Conservation (phyloP, 73 alveolate genomes). For the Paramecium caudatum region DNA sequence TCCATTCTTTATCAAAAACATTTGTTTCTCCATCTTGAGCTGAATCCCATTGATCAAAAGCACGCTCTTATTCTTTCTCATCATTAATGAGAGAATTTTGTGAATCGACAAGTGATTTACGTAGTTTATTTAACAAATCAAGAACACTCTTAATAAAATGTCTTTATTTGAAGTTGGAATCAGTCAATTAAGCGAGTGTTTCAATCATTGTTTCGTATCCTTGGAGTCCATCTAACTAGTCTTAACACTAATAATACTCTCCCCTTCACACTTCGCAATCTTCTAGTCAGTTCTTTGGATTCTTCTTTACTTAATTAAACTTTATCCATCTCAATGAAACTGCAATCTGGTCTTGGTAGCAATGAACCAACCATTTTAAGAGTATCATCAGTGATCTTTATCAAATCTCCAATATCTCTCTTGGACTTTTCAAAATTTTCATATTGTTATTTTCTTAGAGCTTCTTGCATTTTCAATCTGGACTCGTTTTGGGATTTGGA, state of each 20-base stretch:
- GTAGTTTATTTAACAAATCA: slow-evolving; percentile 33
- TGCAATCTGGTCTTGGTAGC: slow-evolving; percentile 58
- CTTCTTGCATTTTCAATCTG: slow-evolving; percentile 43
- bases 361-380: slow-evolving; percentile 36
- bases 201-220: slow-evolving; percentile 4
- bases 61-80: slow-evolving; percentile 42
- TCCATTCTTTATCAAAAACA: slow-evolving; percentile 43
- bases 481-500: slow-evolving; percentile 19
- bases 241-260: not conserved
- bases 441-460: slow-evolving; percentile 41
- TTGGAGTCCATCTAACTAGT: not conserved
- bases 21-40: slow-evolving; percentile 31
- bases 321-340: slow-evolving; percentile 66
- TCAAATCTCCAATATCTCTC: slow-evolving; percentile 40
- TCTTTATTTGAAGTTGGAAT: slow-evolving; percentile 43
- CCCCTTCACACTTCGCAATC: slow-evolving; percentile 45
- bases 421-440: slow-evolving; percentile 28
- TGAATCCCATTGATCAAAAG: slow-evolving; percentile 38
- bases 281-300: slow-evolving; percentile 34
- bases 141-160: slow-evolving; percentile 43
- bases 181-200: slow-evolving; percentile 16
- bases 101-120: slow-evolving; percentile 41
- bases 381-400: slow-evolving; percentile 3
- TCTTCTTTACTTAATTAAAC: slow-evolving; percentile 37
- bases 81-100: slow-evolving; percentile 25